Conservation (phyloP, 495 filamentous ascomycete species). For the Chaetomium cochliodes region DNA sequence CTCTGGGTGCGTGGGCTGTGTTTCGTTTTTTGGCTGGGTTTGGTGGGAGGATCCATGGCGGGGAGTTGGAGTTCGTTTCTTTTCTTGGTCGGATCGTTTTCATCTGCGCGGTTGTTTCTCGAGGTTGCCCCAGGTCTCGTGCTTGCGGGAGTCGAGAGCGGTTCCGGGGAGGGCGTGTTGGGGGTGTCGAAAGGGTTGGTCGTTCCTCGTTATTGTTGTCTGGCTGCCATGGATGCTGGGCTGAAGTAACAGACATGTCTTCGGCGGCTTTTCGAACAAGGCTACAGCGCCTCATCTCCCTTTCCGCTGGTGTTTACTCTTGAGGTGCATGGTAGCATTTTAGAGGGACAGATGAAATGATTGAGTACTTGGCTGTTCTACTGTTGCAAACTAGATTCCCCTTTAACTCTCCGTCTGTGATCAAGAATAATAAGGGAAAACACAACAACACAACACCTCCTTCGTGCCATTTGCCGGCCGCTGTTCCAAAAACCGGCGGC, state of each 20-base stretch:
- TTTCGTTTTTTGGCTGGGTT: constrained; percentile 8
- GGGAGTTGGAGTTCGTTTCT: constrained; percentile 11
- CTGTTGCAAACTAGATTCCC: not conserved
- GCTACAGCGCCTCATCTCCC: not conserved
- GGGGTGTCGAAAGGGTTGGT: not conserved
- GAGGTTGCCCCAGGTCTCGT: not conserved
- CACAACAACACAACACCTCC: too few relatives aligned
- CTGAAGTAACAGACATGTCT: not conserved
- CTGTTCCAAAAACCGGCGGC: too few relatives aligned
- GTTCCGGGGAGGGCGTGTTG: not conserved
- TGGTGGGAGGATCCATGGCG: constrained; percentile 3
- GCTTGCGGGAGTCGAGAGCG: not conserved
- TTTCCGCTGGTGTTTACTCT: not conserved
- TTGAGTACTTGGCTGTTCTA: constrained; percentile 1
- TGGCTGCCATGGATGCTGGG: not conserved
- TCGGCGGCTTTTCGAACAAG: not conserved
- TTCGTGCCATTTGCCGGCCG: too few relatives aligned
- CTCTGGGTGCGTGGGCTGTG: constrained; percentile 8
- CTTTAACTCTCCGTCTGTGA: not conserved
- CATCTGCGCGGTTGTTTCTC: not conserved
- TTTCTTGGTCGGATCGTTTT: not conserved
- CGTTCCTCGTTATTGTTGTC: not conserved
- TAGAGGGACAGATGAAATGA: constrained; percentile 1
- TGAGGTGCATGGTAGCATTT: not conserved
- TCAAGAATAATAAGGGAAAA: not conserved